Base-by-base conservation (phyloP, 768 basidiomycete species). In the Kwoniella bestiolae region DNA sequence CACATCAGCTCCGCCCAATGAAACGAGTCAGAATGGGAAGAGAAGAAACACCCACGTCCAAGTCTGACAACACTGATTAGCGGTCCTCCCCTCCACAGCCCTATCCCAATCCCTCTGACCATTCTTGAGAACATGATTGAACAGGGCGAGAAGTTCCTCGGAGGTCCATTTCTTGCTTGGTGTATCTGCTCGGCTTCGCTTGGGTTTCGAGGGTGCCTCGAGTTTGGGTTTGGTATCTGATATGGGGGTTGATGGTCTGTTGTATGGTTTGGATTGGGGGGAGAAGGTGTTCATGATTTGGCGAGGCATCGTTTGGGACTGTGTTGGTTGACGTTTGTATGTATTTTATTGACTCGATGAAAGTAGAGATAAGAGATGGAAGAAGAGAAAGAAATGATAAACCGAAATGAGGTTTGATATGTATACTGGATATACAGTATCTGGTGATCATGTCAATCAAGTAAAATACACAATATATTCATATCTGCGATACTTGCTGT, bases 41-140 rank as follows among this genome's bases (percentile, higher is more conserved):
- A n/a, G n/a, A n/a, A n/a, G n/a, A n/a, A n/a, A n/a, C n/a, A 55
- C 66, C 62, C 44, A 67, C 66, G n/a, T 47, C 66, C 66, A 67
- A 56, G 52, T 62, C 51, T 61, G 59, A 56, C 29, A 38, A 51
- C 44, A 45, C 38, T 67, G 66, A 47, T 67, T 67, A 1, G 59
- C 60, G n/a, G 60, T 67, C 49, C 66, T 67, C 6, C 56, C 66
- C 18, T 52, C n/a, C 2, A 67, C 66, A 44, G 66, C 66, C 0
- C 25, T 41, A 26, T 61, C 66, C 55, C 60, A 67, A 14, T 34
- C 56, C 23, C 23, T 41, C 12, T 32, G 46, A n/a, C 53, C 60
- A 34, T 46, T n/a, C 46, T 56, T 62, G 3, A 34, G 9, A 25
- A 56, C 66, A 32, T 61, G 60, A 25, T 67, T 60, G 60, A 61